Evolutionary conservation across 31 red algal genomes (phyloP), one percentile per base, ranked within the genome.

Genomic region (Endocladia muricata): DNA sequence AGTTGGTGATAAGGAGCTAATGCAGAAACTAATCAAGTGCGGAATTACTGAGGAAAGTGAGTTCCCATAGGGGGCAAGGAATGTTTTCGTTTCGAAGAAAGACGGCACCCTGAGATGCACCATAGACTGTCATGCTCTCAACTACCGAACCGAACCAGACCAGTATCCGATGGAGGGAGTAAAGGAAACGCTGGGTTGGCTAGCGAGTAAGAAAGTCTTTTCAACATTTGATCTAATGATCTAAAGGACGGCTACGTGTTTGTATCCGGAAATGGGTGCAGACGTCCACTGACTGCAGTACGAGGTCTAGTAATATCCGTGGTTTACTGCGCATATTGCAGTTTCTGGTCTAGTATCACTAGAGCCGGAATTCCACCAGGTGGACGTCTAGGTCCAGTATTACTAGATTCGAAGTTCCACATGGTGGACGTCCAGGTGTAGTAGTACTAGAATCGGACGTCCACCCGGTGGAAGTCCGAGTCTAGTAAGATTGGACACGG

Each of bases 161-260:
- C 44, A n/a, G 15, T 82, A 79, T 60, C 83, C 83, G 9, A 60
- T 79, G 73, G 70, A 87, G 56, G 30, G 82, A 32, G 33, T 79
- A 3, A 4, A 23, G 5, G 8, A 69, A 4, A 44, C 25, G 3
- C 5, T 87, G 6, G 83, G 71, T 11, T 77, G 72, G 83, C 25
- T 87, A 22, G 42, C 3, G 51, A 7, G 4, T 7, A 61, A 61
- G 22, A 25, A 29, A 6, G 58, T 11, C 26, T 61, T 61, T 29
- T 61, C 8, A 25, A 11, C 15, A 29, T 8, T 61, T 61, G 19
- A 61, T n/a, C n/a, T n/a, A n/a, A n/a, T n/a, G n/a, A n/a, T 11
- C 7, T 61, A 25, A 7, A 61, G 19, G 19, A 49, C 58, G 74
- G n/a, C 11, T 82, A 42, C 21, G 39, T 11, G n/a, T n/a, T n/a